Conservation (phyloP, 1,284 basidiomycete species). For the Cerrena zonata region DNA sequence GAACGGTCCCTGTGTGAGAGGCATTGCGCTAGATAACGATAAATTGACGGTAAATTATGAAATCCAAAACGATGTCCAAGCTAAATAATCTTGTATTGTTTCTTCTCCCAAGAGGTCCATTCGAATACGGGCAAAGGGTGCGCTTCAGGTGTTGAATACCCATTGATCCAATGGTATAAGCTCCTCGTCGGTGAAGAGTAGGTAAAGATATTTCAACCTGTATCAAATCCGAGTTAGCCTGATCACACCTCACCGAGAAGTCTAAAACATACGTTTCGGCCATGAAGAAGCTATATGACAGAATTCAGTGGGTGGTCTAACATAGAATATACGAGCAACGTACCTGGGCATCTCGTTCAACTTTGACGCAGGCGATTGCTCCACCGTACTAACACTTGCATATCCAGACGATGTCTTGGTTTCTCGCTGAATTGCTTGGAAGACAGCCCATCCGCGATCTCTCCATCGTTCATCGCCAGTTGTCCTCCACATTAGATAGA, state of each 20-base stretch:
- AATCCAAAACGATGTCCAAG: no score
- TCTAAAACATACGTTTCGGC: slow-evolving; percentile 62
- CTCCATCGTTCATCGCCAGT: slow-evolving; percentile 68
- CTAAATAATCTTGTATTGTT: slow-evolving; percentile 20
- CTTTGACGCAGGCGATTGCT: slow-evolving; percentile 30
- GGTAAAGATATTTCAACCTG: slow-evolving; percentile 64
- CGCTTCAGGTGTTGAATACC: slow-evolving; percentile 85
- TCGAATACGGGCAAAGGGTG: slow-evolving; percentile 73
- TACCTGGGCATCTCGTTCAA: slow-evolving; percentile 68
- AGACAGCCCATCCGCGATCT: slow-evolving; percentile 73
- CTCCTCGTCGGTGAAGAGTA: slow-evolving; percentile 55
- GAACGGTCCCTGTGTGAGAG: no score
- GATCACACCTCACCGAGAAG: no score
- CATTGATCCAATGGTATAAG: slow-evolving; percentile 62
- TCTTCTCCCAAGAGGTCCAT: slow-evolving; percentile 43
- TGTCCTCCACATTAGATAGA: slow-evolving; percentile 66
- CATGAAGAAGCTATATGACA: slow-evolving; percentile 52
- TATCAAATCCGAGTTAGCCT: no score
- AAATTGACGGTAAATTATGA: no score
- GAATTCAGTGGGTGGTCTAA: not conserved
- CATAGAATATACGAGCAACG: slow-evolving; percentile 4
- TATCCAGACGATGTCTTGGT: slow-evolving; percentile 54
- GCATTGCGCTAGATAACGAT: no score
- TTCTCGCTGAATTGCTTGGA: slow-evolving; percentile 60
- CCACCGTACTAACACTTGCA: slow-evolving; percentile 48